These are phyloP conservation scores for Chrysoporthe austroafricana DNA, from an alignment of 2,329 filamentous ascomycete genomes.

Conservation along the genomic window DNA sequence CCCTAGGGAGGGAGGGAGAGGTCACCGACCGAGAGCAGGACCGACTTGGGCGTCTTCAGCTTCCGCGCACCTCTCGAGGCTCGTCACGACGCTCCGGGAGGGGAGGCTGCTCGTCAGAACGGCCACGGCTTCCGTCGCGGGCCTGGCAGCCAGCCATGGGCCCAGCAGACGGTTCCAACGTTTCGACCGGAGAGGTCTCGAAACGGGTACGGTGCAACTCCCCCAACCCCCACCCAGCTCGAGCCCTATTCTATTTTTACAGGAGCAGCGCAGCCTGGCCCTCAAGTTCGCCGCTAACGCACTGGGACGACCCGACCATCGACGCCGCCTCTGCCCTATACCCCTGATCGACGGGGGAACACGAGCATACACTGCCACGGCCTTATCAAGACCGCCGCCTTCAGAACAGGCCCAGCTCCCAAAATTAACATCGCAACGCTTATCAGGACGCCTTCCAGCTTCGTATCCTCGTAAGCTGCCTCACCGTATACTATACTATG, in stretches of 20 bases:
- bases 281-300: conserved; percentile 3
- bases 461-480: background rate
- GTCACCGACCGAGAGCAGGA: too few species aligned
- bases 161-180: background rate
- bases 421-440: conserved; percentile 1
- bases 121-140: background rate
- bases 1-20: background rate
- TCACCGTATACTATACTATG: background rate
- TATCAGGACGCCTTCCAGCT: background rate
- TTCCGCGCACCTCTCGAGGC: background rate
- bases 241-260: conserved; percentile 15
- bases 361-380: conserved; percentile 13
- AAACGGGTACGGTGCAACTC: conserved; percentile 9
- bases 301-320: conserved; percentile 15
- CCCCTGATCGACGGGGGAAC: conserved; percentile 9
- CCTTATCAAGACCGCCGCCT: conserved; percentile 3
- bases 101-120: background rate
- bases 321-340: background rate
- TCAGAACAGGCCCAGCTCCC: background rate
- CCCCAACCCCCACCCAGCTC: background rate
- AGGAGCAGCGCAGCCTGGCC: background rate
- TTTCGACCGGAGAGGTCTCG: background rate
- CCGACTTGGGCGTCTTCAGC: too few species aligned
- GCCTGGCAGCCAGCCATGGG: conserved; percentile 1
- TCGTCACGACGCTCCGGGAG: conserved; percentile 4